Evolutionary conservation across 2,329 filamentous ascomycete species (phyloP), one percentile per base, ranked within the genome.

Genomic region (Shiraia bambusicola): DNA sequence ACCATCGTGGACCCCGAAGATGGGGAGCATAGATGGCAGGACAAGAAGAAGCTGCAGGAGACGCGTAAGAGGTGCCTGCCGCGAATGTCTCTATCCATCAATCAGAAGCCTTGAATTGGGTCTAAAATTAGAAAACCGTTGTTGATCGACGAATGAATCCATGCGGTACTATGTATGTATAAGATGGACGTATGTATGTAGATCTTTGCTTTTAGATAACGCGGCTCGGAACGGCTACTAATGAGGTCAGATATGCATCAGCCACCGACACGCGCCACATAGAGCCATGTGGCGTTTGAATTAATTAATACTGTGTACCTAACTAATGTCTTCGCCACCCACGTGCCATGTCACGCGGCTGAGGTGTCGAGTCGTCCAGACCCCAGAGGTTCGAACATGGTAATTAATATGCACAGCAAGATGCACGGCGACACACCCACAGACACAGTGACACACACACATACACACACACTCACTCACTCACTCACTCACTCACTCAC

Each of bases 11-110:
- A 49, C 43, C 26, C 42, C 42, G 42, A 47, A 33, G 33, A 35
- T 35, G n/a, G n/a, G n/a, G n/a, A n/a, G n/a, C 26, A 32, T 34
- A 31, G 28, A 31, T 4, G 6, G 15, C 13, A 7, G 13, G 29
- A 6, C 32, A 31, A 36, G 39, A 22, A 22, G 34, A 37, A 33
- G 19, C n/a, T 43, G 40, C 39, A 47, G 43, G 28, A 26, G 46
- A 49, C 49, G 43, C 49, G 46, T 52, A 47, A 38, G 26, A 17
- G 15, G n/a, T 15, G 28, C 14, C 11, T 42, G 30, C 32, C 39
- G 36, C 15, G 25, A 30, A 26, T 17, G 10, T 28, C 28, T 12
- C n/a, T 35, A 14, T 39, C 33, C 29, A 35, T 44, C 34, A 34
- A 31, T 43, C 30, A 41, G 17, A 39, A 28, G 19, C 24, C 25